Percentiles rank a stretch among this genome's conserved stretches.
These are phyloP conservation scores for Rhazya stricta DNA, from an alignment of 257 asterid genomes.

Conservation along the genomic window DNA sequence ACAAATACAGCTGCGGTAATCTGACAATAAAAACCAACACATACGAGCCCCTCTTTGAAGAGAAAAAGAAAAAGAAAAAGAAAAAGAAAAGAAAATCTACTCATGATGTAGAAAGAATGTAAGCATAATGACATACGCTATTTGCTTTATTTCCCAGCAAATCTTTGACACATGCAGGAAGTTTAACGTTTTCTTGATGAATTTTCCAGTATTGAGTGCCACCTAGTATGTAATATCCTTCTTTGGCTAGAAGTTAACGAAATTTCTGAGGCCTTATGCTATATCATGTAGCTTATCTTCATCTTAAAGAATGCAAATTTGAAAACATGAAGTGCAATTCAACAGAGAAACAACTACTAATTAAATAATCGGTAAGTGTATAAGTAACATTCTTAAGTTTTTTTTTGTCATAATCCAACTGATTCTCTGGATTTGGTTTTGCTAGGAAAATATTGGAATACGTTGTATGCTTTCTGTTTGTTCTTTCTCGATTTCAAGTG, in stretches of 20 bases:
- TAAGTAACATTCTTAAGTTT: too few relatives aligned
- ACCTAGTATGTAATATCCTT: conserved; percentile 6
- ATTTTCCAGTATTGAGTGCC: conserved; percentile 11
- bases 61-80: too few relatives aligned
- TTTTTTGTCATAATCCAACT: too few relatives aligned
- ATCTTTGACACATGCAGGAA: background rate
- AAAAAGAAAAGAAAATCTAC: background rate
- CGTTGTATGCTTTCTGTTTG: too few relatives aligned
- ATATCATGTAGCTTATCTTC: conserved; percentile 25
- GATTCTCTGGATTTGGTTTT: too few relatives aligned
- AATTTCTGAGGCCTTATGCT: background rate
- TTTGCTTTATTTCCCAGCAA: background rate
- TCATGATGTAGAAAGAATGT: background rate
- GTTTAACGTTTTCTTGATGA: background rate
- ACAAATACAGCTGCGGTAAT: background rate
- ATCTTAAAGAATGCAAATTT: conserved; percentile 28
- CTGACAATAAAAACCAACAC: background rate
- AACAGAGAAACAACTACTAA: conserved; percentile 30
- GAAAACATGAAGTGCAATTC: conserved; percentile 57
- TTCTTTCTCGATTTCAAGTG: too few relatives aligned
- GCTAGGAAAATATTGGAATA: too few relatives aligned
- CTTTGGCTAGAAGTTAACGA: background rate
- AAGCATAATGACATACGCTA: background rate
- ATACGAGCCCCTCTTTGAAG: too few relatives aligned
- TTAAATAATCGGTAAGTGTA: background rate